Base-by-base conservation (phyloP, 257 asterid species). In the Euphrasia confusa region DNA sequence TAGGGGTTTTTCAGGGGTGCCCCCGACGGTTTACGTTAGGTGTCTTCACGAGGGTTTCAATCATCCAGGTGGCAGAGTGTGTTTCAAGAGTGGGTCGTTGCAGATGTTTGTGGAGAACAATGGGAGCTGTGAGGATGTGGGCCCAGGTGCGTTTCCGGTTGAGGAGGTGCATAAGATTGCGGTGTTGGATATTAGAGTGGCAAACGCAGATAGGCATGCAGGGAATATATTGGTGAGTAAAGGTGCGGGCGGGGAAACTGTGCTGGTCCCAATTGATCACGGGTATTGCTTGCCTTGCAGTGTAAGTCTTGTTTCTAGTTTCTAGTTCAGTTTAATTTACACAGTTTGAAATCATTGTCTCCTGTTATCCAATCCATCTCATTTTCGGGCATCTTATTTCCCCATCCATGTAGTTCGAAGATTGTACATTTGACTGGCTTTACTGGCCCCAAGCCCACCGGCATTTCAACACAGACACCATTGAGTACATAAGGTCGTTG, bases 91-190 rank as follows among this genome's bases (percentile, higher is more conserved):
- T 39, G 95, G 95, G 15, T 86, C 95, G 45, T 72, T 86, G 77
- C 95, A 86, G 66, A 69, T 71, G 80, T 86, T 79, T 59, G 48
- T 74, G 81, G 83, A 83, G 64, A 86, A 83, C 24, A 59, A 63
- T 21, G 95, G 95, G 42, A 83, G 91, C 63, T 86, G 91, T 63
- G 95, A 86, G 81, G 95, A 86, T 72, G 69, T 80, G 73, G 91
- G 95, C 33, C 91, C 95, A 2, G 58, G 74, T 50, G 75, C 74
- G 60, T 86, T 86, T 70, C 95, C 91, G 5, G 79, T 76, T 12
- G 71, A 77, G 64, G 95, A 86, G 70, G 95, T 86, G 49, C 95
- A 86, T 59, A 86, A 86, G 75, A 86, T 86, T 50, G 86, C 90
- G 0, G 82, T 81, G 59, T 62, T 86, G 78, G 95, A 86, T 67